Evolutionary conservation across 345 rosid species (phyloP), one percentile per base, ranked within the genome.

Genomic region (Erysimum cheiranthoides): DNA sequence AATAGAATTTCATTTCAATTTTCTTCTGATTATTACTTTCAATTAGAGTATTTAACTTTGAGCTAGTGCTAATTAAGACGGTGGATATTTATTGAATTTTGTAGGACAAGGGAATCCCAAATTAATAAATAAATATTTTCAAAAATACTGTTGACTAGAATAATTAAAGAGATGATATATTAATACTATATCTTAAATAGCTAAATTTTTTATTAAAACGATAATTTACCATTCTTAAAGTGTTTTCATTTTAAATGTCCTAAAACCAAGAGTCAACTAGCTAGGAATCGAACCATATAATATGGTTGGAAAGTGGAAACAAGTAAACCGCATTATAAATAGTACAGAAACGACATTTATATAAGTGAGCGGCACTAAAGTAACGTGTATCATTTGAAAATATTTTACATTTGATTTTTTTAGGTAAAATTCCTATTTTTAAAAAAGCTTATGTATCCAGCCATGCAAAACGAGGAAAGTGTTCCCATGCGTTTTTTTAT

Each of bases 241-340:
- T 61, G 50, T 10, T 34, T 21, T 52, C 40, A 53, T 69, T 75
- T 61, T 52, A n/a, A 61, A 69, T 76, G 6, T 46, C 8, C 7
- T 35, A 45, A 74, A 53, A 69, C 43, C 43, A 40, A 63, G 71
- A 70, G 80, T 70, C 80, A 76, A 76, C 80, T 70, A 69, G 80
- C 65, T 63, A 62, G 27, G 71, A 76, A 76, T 70, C 65, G 43
- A 54, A 63, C 66, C 42, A 76, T 10, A 25, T 40, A 2, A 12
- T 68, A 76, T 63, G 71, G 75, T 34, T 76, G 80, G 71, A 68
- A 17, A 68, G 16, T 76, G 80, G 71, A 68, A 17, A 68, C 66
- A 27, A 51, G 71, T 70, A 70, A 43, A 68, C 4, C 63, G 63
- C 74, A 75, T 18, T 68, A 68, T 43, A 34, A 59, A 40, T 53